phyloP scores from a whole-genome alignment of 1,284 basidiomycete species.

The Phenoliferia sp. region DNA sequence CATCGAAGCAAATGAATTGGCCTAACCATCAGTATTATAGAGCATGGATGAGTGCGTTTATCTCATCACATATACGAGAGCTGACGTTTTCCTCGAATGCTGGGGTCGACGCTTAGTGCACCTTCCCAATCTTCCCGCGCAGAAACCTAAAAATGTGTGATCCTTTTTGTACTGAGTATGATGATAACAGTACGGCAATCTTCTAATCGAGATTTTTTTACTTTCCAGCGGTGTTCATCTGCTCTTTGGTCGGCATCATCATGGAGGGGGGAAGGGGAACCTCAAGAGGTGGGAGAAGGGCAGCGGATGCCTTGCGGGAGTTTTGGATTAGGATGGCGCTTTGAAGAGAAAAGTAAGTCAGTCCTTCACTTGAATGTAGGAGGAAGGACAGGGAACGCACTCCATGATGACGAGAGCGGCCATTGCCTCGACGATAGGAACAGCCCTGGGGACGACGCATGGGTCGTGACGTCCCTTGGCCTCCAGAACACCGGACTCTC shows the following conservation, averaged over 20 bases:
- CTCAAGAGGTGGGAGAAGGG: constrained; percentile 66
- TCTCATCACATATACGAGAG: too few relatives aligned
- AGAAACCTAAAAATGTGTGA: too few relatives aligned
- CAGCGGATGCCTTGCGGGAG: constrained; percentile 62
- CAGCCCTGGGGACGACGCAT: constrained; percentile 92
- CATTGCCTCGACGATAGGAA: constrained; percentile 99
- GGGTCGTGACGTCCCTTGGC: constrained; percentile 75
- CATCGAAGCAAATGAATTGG: too few relatives aligned
- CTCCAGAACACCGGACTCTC: constrained; percentile 77
- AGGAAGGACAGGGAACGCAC: constrained; percentile 39
- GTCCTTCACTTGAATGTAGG: not conserved
- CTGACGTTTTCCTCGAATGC: too few relatives aligned
- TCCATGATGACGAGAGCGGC: constrained; percentile 94
- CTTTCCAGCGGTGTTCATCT: not conserved
- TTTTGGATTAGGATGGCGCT: constrained; percentile 77
- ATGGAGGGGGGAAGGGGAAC: constrained; percentile 73
- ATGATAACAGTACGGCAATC: constrained; percentile 7
- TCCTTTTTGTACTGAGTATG: too few relatives aligned
- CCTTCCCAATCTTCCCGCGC: too few relatives aligned
- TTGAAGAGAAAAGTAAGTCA: constrained; percentile 3
- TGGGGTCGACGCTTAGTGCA: too few relatives aligned
- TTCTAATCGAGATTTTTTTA: not conserved
- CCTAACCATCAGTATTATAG: too few relatives aligned
- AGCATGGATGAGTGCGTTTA: too few relatives aligned
- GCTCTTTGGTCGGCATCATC: constrained; percentile 24